Conservation (phyloP, 202 grass and related monocot genomes). For the Carex arenaria region DNA sequence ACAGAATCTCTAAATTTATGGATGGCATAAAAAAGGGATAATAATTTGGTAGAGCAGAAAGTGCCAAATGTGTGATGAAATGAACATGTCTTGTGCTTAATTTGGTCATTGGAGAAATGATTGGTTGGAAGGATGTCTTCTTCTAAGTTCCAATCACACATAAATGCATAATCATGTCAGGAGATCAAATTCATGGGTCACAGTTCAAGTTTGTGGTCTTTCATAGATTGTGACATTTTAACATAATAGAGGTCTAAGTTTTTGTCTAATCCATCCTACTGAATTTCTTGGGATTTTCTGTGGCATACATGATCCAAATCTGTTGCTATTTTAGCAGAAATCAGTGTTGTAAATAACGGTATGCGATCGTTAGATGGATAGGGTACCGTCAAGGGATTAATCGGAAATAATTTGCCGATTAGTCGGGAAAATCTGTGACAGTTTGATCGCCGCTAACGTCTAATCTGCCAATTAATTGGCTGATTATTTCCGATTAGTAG, state of each 20-base stretch:
- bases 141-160: slow-evolving; percentile 29
- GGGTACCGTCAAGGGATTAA: too few species aligned
- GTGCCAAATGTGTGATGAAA: not conserved
- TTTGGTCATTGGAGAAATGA: not conserved
- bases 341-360: too few species aligned
- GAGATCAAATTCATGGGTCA: slow-evolving; percentile 1
- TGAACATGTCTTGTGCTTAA: too few species aligned
- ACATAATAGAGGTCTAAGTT: slow-evolving; percentile 19
- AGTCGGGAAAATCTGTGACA: too few species aligned
- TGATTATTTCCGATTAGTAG: too few species aligned
- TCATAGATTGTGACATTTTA: slow-evolving; percentile 24
- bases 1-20: not conserved
- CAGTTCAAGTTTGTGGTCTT: slow-evolving; percentile 1
- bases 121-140: slow-evolving; percentile 27
- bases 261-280: slow-evolving; percentile 1
- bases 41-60: not conserved
- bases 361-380: too few species aligned
- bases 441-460: too few species aligned
- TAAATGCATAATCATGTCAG: slow-evolving; percentile 21
- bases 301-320: not conserved
- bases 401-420: too few species aligned
- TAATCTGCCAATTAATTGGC: too few species aligned
- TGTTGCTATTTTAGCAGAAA: too few species aligned
- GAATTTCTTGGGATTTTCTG: not conserved
- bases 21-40: not conserved